These are phyloP conservation scores for Pholiota adiposa DNA, from an alignment of 1,284 basidiomycete genomes.

Conservation along the genomic window DNA sequence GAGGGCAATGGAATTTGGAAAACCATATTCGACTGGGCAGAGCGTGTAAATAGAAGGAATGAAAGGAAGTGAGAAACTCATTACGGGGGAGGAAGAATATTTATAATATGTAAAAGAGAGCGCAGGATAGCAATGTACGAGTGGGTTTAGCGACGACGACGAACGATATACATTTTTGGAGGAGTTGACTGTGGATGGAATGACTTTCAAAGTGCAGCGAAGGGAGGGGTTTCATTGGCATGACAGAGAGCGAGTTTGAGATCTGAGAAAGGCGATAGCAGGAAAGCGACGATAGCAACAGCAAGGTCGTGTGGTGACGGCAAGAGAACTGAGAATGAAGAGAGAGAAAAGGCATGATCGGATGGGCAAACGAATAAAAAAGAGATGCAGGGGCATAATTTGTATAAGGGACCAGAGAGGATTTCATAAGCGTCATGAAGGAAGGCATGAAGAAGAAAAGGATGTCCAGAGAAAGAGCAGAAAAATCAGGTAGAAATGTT, in stretches of 20 bases:
- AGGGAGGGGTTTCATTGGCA: constrained; percentile 6
- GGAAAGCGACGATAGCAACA: constrained; percentile 9
- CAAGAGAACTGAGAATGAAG: neutral
- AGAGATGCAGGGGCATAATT: constrained; percentile 1
- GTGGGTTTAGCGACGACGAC: neutral
- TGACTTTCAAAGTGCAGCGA: neutral
- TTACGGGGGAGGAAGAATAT: constrained; percentile 6
- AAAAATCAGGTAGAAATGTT: constrained; percentile 20
- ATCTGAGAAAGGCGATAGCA: neutral
- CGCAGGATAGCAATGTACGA: constrained; percentile 3
- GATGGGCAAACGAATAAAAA: neutral
- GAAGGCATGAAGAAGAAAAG: neutral
- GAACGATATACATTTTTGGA: neutral
- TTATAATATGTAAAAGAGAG: neutral
- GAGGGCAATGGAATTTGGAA: neutral
- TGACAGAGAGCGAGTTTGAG: neutral
- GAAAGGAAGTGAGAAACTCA: neutral
- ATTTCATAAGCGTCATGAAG: neutral
- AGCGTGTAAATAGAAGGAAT: neutral
- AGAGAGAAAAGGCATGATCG: constrained; percentile 1
- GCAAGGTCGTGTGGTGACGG: neutral
- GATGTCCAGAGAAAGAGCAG: neutral
- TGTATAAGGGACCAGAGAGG: neutral
- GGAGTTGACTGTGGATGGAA: neutral
- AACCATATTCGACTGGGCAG: constrained; percentile 1